A percentile compares a stretch with the other conserved stretches of the same genome.
Evolutionary conservation across 768 basidiomycete species (phyloP).

Genomic region (Termitomyces sp.): DNA sequence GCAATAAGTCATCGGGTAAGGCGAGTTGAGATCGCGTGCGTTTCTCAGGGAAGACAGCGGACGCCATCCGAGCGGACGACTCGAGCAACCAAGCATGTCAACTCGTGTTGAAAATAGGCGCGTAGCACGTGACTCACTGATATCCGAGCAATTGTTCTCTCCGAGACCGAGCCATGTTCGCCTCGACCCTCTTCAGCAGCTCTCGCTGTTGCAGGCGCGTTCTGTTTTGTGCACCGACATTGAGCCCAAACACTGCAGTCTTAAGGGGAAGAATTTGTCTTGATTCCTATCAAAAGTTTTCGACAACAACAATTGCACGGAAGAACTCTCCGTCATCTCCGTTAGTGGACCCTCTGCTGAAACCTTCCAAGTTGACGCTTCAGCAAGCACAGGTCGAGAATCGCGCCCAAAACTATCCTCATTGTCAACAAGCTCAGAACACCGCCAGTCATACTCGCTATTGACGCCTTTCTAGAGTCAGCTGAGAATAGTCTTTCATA

Average conservation of each 20-base stretch:
- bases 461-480: slow-evolving; percentile 67
- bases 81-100: slow-evolving; percentile 1
- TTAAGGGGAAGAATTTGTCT: not conserved
- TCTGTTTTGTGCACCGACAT: not conserved
- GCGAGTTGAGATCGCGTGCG: slow-evolving; percentile 50
- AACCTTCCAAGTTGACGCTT: slow-evolving; percentile 17
- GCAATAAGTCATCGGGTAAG: slow-evolving; percentile 40
- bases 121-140: slow-evolving; percentile 23
- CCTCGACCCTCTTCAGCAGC: slow-evolving; percentile 1
- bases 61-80: not conserved
- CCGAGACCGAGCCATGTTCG: slow-evolving; percentile 11
- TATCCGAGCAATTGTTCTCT: too few relatives aligned
- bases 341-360: slow-evolving; percentile 9
- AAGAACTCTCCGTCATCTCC: slow-evolving; percentile 5
- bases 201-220: slow-evolving; percentile 1
- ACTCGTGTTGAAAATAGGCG: slow-evolving; percentile 19
- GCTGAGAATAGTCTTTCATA: slow-evolving; percentile 17
- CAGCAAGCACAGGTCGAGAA: slow-evolving; percentile 31
- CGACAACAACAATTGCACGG: slow-evolving; percentile 4
- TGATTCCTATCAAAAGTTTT: not conserved
- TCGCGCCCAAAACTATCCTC: slow-evolving; percentile 57
- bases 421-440: slow-evolving; percentile 81
- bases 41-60: slow-evolving; percentile 22
- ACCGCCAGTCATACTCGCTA: slow-evolving; percentile 69
- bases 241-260: not conserved